Conservation (phyloP, 1,284 basidiomycete species). For the Marasmius oreades region DNA sequence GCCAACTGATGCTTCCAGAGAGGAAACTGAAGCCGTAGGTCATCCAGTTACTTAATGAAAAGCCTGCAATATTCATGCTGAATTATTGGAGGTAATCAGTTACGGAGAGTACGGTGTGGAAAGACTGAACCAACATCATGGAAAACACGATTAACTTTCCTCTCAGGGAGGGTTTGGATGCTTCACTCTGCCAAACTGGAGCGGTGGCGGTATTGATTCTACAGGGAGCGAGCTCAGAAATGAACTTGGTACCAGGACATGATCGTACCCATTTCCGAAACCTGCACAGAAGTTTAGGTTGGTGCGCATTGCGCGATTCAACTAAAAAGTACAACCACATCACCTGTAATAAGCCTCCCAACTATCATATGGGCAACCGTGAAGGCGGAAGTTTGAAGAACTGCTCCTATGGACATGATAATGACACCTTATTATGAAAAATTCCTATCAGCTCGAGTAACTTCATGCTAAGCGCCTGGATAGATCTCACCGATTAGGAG, state of each 20-base stretch:
- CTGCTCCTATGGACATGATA: conserved; percentile 51
- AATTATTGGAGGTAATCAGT: background rate
- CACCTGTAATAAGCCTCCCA: conserved; percentile 46
- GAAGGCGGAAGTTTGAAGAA: conserved; percentile 45
- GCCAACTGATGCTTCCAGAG: conserved; percentile 50
- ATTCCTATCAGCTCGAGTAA: too few species aligned
- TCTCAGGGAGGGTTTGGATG: conserved; percentile 57
- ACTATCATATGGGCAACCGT: conserved; percentile 48
- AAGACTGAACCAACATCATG: conserved; percentile 49
- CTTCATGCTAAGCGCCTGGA: background rate
- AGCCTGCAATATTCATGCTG: conserved; percentile 46
- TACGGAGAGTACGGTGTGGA: background rate
- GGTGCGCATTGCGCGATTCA: background rate
- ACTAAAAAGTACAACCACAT: conserved; percentile 7
- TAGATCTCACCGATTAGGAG: conserved; percentile 32
- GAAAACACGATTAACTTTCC: conserved; percentile 67
- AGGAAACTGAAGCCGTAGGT: conserved; percentile 47
- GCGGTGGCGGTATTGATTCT: conserved; percentile 55
- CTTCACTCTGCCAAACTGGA: conserved; percentile 66
- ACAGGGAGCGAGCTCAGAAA: too few species aligned
- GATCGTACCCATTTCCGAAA: conserved; percentile 43
- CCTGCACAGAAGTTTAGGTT: conserved; percentile 21
- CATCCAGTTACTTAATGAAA: conserved; percentile 45
- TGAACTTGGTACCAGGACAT: too few species aligned
- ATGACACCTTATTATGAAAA: conserved; percentile 32